Evolutionary conservation across 352 stramenopile species (phyloP), one percentile per base, ranked within the genome.

Genomic region (Phytophthora foliorum): DNA sequence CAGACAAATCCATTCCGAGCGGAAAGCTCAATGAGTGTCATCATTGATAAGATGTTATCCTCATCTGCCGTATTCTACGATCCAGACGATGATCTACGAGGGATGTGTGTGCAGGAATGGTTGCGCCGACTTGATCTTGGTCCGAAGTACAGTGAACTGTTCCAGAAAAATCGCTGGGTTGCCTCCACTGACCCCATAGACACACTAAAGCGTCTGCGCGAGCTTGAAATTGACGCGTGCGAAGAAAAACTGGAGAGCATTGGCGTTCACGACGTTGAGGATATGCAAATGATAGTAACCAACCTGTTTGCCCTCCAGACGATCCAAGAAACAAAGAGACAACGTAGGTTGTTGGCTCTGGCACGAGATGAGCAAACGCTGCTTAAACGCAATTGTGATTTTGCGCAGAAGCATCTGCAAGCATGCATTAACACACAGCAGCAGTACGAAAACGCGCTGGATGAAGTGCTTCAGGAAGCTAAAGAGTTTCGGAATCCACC

Each of bases 401-500:
- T 76, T n/a, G 65, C 62, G 9, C 62, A 71, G 42, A 82, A 80
- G 42, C 64, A 81, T 31, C 31, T 85, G 9, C 62, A 81, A 31
- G 54, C 60, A 17, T 75, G 65, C 6, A 51, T 79, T 39, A 31
- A 45, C 34, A 10, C 29, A 11, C 53, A 67, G 27, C 55, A 75
- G 19, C 61, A 81, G 6, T 52, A 56, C 10, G 65, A 77, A 16
- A 49, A 64, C 16, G 53, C 53, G 0, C 71, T 93, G 8, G 72
- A 90, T 24, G 65, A 76, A 6, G 58, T 86, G 1, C 42, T 89
- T 27, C 56, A 67, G 17, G 85, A 93, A 46, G 75, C 74, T 1
- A 59, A 66, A 41, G 86, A 91, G n/a, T 93, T 93, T 32, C 80
- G 84, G 0, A 76, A 89, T 50, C 82, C 82, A 8, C 86, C 86